Base-by-base conservation (phyloP, 116 monocot species). In the Posidonia oceanica region DNA sequence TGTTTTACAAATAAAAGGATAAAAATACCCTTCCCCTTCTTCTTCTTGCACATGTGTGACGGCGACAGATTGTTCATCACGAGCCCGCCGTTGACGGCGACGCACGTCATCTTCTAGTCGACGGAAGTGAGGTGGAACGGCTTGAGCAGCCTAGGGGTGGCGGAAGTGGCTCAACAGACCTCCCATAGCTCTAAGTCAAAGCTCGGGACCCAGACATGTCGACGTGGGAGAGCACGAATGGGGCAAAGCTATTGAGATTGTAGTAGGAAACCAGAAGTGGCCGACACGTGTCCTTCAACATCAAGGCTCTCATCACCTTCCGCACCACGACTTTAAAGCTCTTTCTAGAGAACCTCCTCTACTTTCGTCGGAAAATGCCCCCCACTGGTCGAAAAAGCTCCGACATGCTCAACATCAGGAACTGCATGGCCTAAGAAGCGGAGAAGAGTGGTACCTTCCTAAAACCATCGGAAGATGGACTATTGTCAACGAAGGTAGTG, bases 61-160 rank as follows among this genome's bases (percentile, higher is more conserved):
- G 42, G 83, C 87, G 83, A 42, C 13, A 83, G 83, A 72, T 87
- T 87, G 52, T 67, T 73, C 79, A 83, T 76, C 39, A 71, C 87
- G 10, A 79, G 16, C 16, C 83, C 87, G 8, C 83, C 81, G 64
- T 81, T 81, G 36, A 87, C 66, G 61, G 69, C 83, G 38, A 52
- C n/a, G 68, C 80, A 80, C 8, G 39, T 17, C 55, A 70, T 79
- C 79, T 14, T n/a, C n/a, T n/a, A n/a, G 1, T 29, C 1, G 29
- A 29, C 29, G 1, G 1, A 29, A 29, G 29, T 29, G 0, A 29
- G 29, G 29, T 29, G 29, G 1, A 29, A 29, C 29, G 1, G 1
- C 29, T 29, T 29, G 1, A 29, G 1, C 1, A 29, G 1, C 0
- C 29, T 1, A 29, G 1, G 29, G 29, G 29, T 29, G 29, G 1